Conservation (phyloP, 169 alveolate species). For the Cryptosporidium sp. region DNA sequence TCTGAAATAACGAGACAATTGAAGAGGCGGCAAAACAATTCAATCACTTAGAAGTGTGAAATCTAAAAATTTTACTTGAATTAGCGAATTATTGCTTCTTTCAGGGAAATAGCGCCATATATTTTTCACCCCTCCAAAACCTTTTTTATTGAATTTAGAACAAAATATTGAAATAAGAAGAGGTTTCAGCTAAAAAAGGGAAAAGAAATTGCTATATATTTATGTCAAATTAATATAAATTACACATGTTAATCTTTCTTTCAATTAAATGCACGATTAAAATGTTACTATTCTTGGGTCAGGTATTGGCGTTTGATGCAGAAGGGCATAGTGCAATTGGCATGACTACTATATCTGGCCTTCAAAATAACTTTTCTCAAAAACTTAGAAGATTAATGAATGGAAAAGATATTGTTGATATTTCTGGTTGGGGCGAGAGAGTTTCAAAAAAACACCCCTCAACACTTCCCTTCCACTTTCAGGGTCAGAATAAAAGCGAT, state of each 20-base stretch:
- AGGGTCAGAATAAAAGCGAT: constrained; percentile 21
- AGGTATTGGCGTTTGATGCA: constrained; percentile 74
- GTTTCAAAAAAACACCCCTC: constrained; percentile 72
- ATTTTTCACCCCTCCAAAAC: constrained; percentile 4
- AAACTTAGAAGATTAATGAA: constrained; percentile 74
- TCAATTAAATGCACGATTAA: not conserved
- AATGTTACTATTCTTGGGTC: not conserved
- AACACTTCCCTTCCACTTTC: constrained; percentile 71
- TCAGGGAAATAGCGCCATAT: not conserved
- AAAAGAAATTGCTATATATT: not conserved
- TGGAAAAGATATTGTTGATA: constrained; percentile 79
- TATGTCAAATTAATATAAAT: not conserved
- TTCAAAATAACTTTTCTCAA: constrained; percentile 57
- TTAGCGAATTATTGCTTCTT: not conserved
- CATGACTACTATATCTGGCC: constrained; percentile 78
- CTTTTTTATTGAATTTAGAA: not conserved
- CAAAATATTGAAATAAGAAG: not conserved
- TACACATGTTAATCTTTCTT: constrained; percentile 1
- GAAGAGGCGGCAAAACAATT: not conserved
- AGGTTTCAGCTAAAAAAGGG: not conserved
- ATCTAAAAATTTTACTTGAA: constrained; percentile 18
- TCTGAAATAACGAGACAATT: constrained; percentile 15
- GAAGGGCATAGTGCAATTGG: constrained; percentile 81
- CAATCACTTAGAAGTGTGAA: not conserved
- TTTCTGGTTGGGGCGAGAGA: constrained; percentile 77